Evolutionary conservation across 2,329 filamentous ascomycete species (phyloP), one percentile per base, ranked within the genome.

Genomic region (Diaporthe longicolla): DNA sequence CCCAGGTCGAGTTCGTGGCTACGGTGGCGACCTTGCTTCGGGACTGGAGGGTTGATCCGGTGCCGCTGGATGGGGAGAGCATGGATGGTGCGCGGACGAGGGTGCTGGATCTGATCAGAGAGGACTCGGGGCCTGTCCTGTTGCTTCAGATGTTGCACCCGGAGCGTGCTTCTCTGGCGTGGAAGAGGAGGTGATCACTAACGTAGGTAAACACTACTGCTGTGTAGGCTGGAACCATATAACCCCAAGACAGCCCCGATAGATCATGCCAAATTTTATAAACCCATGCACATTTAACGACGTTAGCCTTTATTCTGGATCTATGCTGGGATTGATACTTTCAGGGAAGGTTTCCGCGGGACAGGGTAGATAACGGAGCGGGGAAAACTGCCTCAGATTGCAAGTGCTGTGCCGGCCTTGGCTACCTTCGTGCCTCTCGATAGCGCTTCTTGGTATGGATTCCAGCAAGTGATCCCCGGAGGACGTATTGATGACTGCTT

Each of bases 1-100:
- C 81, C 2, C 78, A 82, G 65, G 79, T 83, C 69, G 81, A 82
- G 76, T 81, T 81, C 45, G 80, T 81, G 4, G 80, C 79, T 1
- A 78, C 76, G 1, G 70, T 82, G 59, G 79, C 79, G 8, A 68
- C 50, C 4, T 59, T 82, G 26, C 78, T 82, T 59, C 68, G 76
- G 1, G 76, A 78, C 48, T 78, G 77, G 76, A 66, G 58, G 5
- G 79, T 82, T 11, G 75, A 77, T 0, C 79, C 78, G 9, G 63
- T 76, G 3, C n/a, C 13, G 5, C 35, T 40, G 15, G 26, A 73
- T 7, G 63, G 68, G 1, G 76, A 80, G 73, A 80, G 73, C 24
- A 57, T 45, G 6, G 74, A 71, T 9, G 66, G 43, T 11, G 76
- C 78, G 8, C 72, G 73, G 13, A 75, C 73, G 71, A 66, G 78